Conservation (phyloP, 495 filamentous ascomycete genomes). For the Talaromyces liani region DNA sequence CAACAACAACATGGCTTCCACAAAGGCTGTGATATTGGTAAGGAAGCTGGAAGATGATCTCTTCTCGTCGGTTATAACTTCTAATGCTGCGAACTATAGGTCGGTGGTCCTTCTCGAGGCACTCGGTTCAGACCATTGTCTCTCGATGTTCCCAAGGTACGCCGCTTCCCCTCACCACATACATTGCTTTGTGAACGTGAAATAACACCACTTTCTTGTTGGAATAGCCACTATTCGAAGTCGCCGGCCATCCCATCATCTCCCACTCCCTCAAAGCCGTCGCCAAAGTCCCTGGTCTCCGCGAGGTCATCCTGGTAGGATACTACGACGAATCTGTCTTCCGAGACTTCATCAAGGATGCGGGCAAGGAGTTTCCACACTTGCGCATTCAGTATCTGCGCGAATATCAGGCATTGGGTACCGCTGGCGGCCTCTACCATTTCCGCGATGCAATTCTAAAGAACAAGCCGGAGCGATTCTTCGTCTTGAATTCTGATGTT, state of each 20-base stretch:
- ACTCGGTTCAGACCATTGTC: slow-evolving; percentile 95
- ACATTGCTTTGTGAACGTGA: slow-evolving; percentile 3
- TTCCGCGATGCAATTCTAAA: slow-evolving; percentile 99
- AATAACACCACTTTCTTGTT: slow-evolving; percentile 7
- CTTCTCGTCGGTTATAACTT: background rate
- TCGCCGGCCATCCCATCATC: slow-evolving; percentile 96
- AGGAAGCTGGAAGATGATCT: slow-evolving; percentile 9
- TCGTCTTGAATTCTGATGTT: slow-evolving; percentile 97
- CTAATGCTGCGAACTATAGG: slow-evolving; percentile 43
- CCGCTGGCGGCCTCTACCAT: slow-evolving; percentile 95
- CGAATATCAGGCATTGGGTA: slow-evolving; percentile 95
- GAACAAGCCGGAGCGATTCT: slow-evolving; percentile 87
- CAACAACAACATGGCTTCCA: slow-evolving; percentile 41
- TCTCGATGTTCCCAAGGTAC: slow-evolving; percentile 93
- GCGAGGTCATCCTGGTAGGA: slow-evolving; percentile 94
- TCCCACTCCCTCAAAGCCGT: slow-evolving; percentile 94
- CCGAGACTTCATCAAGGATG: slow-evolving; percentile 94
- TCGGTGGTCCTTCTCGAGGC: slow-evolving; percentile 88
- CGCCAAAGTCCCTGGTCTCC: slow-evolving; percentile 83
- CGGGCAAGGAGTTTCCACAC: slow-evolving; percentile 74
- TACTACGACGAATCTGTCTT: slow-evolving; percentile 98
- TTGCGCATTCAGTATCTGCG: slow-evolving; percentile 92
- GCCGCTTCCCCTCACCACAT: slow-evolving; percentile 14
- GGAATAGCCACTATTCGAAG: slow-evolving; percentile 88
- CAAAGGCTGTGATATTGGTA: slow-evolving; percentile 68